A percentile compares a stretch with the other conserved stretches of the same genome.
Evolutionary conservation across 805 yeast species (phyloP).

Genomic region (Candida incommunis): DNA sequence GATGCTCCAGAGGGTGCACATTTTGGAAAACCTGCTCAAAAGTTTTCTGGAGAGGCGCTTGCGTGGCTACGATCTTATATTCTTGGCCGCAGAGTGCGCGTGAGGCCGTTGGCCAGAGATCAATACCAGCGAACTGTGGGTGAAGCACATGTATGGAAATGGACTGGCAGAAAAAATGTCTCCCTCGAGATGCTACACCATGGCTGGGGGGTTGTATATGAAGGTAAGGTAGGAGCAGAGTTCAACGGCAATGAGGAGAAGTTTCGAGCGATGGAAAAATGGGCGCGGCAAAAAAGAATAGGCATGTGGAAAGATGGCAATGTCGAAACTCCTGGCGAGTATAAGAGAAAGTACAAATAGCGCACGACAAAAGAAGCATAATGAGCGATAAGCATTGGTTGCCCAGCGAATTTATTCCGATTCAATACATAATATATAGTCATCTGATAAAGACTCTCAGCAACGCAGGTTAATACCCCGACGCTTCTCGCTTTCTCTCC

Average conservation of each 20-base stretch:
- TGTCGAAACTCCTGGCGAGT: slow-evolving; percentile 66
- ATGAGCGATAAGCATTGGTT: too few relatives aligned
- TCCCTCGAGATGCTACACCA: slow-evolving; percentile 73
- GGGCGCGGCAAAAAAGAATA: slow-evolving; percentile 37
- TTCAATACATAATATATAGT: neutral
- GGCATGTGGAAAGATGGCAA: slow-evolving; percentile 45
- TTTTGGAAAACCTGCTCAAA: slow-evolving; percentile 89
- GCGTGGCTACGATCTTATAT: slow-evolving; percentile 57
- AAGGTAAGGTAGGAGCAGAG: slow-evolving; percentile 66
- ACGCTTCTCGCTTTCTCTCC: slow-evolving; percentile 75
- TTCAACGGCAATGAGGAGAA: slow-evolving; percentile 62
- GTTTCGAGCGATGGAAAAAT: slow-evolving; percentile 45
- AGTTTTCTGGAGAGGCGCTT: slow-evolving; percentile 72
- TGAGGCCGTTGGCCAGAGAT: slow-evolving; percentile 70
- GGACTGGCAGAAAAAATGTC: slow-evolving; percentile 63
- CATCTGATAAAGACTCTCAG: too few relatives aligned
- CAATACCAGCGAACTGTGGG: slow-evolving; percentile 86
- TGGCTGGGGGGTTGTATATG: slow-evolving; percentile 84
- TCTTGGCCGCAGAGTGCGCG: slow-evolving; percentile 50
- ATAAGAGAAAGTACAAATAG: slow-evolving; percentile 28
- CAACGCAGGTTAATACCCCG: slow-evolving; percentile 74
- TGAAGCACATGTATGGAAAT: slow-evolving; percentile 45
- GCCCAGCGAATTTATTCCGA: too few relatives aligned
- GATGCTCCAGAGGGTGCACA: slow-evolving; percentile 96
- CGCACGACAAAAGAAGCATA: too few relatives aligned